These are phyloP conservation scores for Epichloe elymi DNA, from an alignment of 2,329 filamentous ascomycete species.

Conservation along the genomic window DNA sequence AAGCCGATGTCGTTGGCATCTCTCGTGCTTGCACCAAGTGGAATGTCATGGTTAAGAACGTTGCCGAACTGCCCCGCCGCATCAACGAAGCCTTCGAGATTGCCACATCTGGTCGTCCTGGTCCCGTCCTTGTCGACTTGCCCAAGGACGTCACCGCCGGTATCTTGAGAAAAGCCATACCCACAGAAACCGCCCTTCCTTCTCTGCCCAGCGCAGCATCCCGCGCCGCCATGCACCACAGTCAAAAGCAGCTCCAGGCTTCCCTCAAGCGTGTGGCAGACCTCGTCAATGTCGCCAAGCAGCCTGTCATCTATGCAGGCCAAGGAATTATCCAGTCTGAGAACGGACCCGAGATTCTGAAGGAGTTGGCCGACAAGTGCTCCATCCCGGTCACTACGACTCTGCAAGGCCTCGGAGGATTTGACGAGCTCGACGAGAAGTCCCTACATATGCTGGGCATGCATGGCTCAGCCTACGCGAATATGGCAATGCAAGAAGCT, in stretches of 20 bases:
- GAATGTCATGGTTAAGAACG: conserved; percentile 97
- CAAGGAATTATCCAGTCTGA: conserved; percentile 74
- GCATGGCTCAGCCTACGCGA: conserved; percentile 94
- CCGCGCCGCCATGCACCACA: conserved; percentile 62
- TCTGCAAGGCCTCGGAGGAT: conserved; percentile 82
- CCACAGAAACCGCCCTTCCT: conserved; percentile 59
- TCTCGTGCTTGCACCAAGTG: conserved; percentile 94
- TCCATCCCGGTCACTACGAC: conserved; percentile 93
- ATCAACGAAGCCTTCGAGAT: conserved; percentile 99
- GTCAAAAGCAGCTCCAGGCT: conserved; percentile 55
- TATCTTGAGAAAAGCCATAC: conserved; percentile 72
- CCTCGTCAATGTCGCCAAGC: conserved; percentile 79
- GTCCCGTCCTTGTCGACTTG: conserved; percentile 87
- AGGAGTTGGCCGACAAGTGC: conserved; percentile 78
- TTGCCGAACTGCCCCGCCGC: conserved; percentile 79
- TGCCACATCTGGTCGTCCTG: conserved; percentile 83
- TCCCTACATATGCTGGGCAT: conserved; percentile 97
- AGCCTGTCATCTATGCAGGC: conserved; percentile 89
- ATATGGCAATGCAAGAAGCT: conserved; percentile 95
- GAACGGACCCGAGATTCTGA: conserved; percentile 67
- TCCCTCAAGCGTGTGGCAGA: conserved; percentile 67
- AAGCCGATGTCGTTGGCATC: conserved; percentile 89
- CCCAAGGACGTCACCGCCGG: conserved; percentile 93
- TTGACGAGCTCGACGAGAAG: conserved; percentile 87
- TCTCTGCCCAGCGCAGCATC: conserved; percentile 77